Evolutionary conservation across 441 rosid species (phyloP), one percentile per base, ranked within the genome.

Genomic region (Aquilaria agallochum): DNA sequence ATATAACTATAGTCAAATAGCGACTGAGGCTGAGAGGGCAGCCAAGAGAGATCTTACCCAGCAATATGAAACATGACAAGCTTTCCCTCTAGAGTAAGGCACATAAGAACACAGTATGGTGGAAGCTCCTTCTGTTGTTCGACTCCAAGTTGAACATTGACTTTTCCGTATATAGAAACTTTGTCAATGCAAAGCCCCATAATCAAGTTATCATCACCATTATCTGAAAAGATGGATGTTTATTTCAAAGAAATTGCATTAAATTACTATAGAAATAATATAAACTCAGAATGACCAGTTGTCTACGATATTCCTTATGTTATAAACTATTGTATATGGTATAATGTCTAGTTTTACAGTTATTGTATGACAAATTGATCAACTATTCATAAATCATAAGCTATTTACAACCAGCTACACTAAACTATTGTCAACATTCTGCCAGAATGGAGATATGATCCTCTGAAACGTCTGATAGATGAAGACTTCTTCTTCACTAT

Each of bases 51-150:
- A 11, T 60, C 55, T 36, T 72, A 95, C 99, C 98, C 81, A 65
- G 97, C 95, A 72, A 92, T 76, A 73, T 84, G 76, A 80, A 78
- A 88, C 86, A 95, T 73, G 45, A 71, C 76, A 58, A 95, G 88
- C 82, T 89, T 92, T 69, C 99, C 98, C 76, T 95, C 98, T 48
- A 83, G 74, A 62, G 99, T 92, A 67, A 92, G 90, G 79, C 91
- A 89, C 68, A 88, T 58, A 62, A 95, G 92, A 74, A 84, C 66
- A 72, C 92, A 95, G 75, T 48, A 66, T 60, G 96, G 92, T 5
- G 78, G 72, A 72, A 92, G 91, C 70, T 92, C 98, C 77, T 69
- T 83, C 61, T 72, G 50, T 64, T 90, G 92, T 69, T 87, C 93
- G 59, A 68, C 80, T 65, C 85, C 94, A 36, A 84, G 79, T 74